These are phyloP conservation scores for Acorus calamus DNA, from an alignment of 106 monocot genomes.

Conservation along the genomic window DNA sequence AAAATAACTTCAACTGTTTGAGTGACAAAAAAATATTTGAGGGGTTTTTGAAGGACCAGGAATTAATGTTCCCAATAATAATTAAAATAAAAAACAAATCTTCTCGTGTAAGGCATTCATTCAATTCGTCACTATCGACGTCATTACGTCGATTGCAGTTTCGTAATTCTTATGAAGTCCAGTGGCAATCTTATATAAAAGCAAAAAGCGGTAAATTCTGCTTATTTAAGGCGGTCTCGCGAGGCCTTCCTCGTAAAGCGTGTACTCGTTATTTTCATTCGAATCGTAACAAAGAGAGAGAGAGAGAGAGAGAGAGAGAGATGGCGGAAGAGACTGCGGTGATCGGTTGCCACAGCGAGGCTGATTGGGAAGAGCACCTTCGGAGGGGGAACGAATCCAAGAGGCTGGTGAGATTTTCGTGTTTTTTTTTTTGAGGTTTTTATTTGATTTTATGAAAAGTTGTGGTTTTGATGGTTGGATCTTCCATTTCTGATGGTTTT, in stretches of 20 bases:
- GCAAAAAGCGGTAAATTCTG: too few relatives aligned
- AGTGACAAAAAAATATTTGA: too few relatives aligned
- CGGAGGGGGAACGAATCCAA: constrained; percentile 42
- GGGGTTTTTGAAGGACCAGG: too few relatives aligned
- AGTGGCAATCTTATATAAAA: neutral
- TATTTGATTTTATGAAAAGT: too few relatives aligned
- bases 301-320: neutral
- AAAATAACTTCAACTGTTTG: too few relatives aligned
- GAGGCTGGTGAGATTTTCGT: constrained; percentile 19
- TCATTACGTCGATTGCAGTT: neutral
- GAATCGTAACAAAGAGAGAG: neutral
- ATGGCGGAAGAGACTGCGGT: constrained; percentile 37
- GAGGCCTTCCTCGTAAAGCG: neutral
- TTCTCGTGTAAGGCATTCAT: too few relatives aligned
- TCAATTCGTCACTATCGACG: too few relatives aligned
- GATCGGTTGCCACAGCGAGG: constrained; percentile 40
- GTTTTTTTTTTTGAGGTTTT: neutral
- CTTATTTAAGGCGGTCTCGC: neutral
- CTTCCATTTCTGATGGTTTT: too few relatives aligned
- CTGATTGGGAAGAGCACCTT: constrained; percentile 37
- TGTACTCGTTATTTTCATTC: neutral
- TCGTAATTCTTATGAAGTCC: neutral
- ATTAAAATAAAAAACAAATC: too few relatives aligned
- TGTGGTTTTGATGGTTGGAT: too few relatives aligned
- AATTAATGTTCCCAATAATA: too few relatives aligned